Conservation (phyloP, 2,329 filamentous ascomycete species). For the Fusarium austroafricanum region DNA sequence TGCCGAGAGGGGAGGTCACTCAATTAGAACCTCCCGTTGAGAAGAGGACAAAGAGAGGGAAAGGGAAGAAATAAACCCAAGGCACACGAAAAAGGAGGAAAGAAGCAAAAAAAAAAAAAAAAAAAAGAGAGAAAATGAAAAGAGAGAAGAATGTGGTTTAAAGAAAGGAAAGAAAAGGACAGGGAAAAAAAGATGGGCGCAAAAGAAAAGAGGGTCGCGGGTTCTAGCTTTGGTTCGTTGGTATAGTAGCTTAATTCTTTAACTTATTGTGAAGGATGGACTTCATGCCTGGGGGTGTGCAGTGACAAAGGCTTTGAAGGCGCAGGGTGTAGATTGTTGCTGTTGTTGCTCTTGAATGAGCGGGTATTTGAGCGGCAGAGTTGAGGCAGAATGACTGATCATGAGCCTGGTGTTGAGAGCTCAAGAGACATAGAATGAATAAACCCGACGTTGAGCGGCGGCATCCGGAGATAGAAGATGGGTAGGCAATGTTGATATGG, state of each 20-base stretch:
- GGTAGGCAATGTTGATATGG: not conserved
- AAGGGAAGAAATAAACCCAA: slow-evolving; percentile 9
- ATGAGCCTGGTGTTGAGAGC: not conserved
- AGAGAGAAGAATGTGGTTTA: slow-evolving; percentile 18
- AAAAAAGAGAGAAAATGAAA: slow-evolving; percentile 21
- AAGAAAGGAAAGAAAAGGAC: not conserved
- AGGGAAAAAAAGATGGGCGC: slow-evolving; percentile 11
- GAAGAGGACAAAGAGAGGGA: slow-evolving; percentile 7
- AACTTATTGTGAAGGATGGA: not conserved
- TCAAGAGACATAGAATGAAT: slow-evolving; percentile 8
- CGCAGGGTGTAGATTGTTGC: not conserved
- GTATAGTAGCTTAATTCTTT: slow-evolving; percentile 6
- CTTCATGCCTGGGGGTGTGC: slow-evolving; percentile 13
- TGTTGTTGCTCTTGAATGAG: not conserved
- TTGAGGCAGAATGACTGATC: not conserved
- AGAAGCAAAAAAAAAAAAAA: slow-evolving; percentile 26
- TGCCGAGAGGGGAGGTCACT: slow-evolving; percentile 12
- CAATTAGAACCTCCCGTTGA: slow-evolving; percentile 10
- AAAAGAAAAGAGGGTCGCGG: slow-evolving; percentile 31
- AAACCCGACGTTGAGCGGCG: slow-evolving; percentile 29
- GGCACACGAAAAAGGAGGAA: slow-evolving; percentile 14
- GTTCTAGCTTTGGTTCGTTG: slow-evolving; percentile 12
- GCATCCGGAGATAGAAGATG: slow-evolving; percentile 15
- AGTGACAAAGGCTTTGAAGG: slow-evolving; percentile 2
- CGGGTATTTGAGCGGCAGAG: not conserved